Base-by-base conservation (phyloP, 768 basidiomycete genomes). In the Collybiopsis luxurians region DNA sequence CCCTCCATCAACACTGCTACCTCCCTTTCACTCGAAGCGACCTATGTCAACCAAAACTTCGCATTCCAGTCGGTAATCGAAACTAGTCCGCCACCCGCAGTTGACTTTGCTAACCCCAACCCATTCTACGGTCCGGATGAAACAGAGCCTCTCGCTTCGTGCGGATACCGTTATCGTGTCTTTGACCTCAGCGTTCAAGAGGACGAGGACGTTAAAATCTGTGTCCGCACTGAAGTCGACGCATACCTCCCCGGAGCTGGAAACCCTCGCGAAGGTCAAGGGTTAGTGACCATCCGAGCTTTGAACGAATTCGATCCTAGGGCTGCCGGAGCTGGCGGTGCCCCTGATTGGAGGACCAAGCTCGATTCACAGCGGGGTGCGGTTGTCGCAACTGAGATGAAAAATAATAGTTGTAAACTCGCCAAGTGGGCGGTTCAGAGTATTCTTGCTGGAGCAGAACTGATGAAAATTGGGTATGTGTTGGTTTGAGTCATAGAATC, bases 311-410 rank as follows among this genome's bases (percentile, higher is more conserved):
- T 97, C 71, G 96, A 98, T 71, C 82, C 94, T 23, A 84, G 93
- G 51, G 82, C 94, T 2, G 84, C 85, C 61, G 95, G 96, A 23
- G 87, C 91, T 0, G 96, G 95, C 26, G 94, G 95, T 48, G 95
- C 96, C 17, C 92, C 95, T n/a, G 97, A 99, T 71, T 99, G 97
- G 97, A 85, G 95, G 31, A 83, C 90, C n/a, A 96, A 96, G 73
- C 76, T 99, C 42, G 97, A 99, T 73, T 87, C 90, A 4, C 95
- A 98, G 72, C 85, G 95, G 44, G 97, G 97, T 60, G 97, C 97
- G 2, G 96, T 99, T 42, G 95, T 98, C 58, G 94, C 97, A 34
- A 95, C 93, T 24, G 97, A 99, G 79, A 98, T 98, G 97, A 99
- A 98, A 79, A 99, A 99, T 74, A 99, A 99, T 76, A 92, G 89